Conservation (phyloP, 73 alveolate genomes). For the Paramecium caudatum region DNA sequence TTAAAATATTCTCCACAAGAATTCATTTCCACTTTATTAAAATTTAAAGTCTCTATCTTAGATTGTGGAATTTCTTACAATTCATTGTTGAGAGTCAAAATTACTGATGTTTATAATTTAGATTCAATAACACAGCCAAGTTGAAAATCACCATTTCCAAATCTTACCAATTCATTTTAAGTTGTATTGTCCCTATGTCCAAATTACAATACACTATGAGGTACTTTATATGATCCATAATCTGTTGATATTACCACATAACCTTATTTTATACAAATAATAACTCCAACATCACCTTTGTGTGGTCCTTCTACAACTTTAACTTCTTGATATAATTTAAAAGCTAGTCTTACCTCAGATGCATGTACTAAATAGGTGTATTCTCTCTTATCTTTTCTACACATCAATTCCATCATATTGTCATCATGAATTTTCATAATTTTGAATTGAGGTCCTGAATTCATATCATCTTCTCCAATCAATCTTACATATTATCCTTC, state of each 20-base stretch:
- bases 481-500: slow-evolving; percentile 53
- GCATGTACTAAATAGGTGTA: slow-evolving; percentile 61
- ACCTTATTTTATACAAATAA: slow-evolving; percentile 14
- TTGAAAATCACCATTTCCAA: slow-evolving; percentile 37
- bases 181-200: not conserved
- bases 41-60: not conserved
- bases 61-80: not conserved
- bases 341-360: slow-evolving; percentile 34
- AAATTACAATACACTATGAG: slow-evolving; percentile 20
- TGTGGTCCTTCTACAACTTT: slow-evolving; percentile 59
- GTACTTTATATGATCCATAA: slow-evolving; percentile 1
- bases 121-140: slow-evolving; percentile 42
- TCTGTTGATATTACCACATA: not conserved
- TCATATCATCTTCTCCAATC: slow-evolving; percentile 18
- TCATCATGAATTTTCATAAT: slow-evolving; percentile 29
- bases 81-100: slow-evolving; percentile 23
- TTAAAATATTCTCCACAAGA: not conserved
- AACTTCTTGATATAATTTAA: slow-evolving; percentile 29
- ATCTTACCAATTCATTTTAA: slow-evolving; percentile 21
- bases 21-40: slow-evolving; percentile 14
- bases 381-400: slow-evolving; percentile 12
- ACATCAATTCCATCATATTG: slow-evolving; percentile 43
- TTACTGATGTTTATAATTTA: not conserved
- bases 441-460: slow-evolving; percentile 30
- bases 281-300: slow-evolving; percentile 57